A percentile compares a stretch with the other conserved stretches of the same genome.
Conservation (phyloP, 31 red algal genomes). For the Endocladia muricata region DNA sequence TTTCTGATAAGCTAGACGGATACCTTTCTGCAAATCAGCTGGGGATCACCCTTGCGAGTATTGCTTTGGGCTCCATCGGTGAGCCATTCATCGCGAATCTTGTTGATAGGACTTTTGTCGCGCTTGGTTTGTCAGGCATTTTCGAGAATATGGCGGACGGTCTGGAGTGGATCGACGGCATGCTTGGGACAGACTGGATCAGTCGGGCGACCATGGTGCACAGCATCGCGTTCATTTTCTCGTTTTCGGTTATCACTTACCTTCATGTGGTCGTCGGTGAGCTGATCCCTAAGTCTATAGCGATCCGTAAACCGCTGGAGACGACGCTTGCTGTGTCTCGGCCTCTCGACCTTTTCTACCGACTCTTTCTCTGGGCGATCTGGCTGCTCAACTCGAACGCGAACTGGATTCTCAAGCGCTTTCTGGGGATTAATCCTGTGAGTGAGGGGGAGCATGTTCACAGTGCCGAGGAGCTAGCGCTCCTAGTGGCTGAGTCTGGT, state of each 20-base stretch:
- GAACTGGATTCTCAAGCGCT: not conserved
- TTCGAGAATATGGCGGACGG: not conserved
- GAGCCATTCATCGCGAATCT: not conserved
- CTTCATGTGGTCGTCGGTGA: conserved; percentile 4
- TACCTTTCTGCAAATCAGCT: no score
- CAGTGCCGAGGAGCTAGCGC: not conserved
- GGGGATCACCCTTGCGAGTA: no score
- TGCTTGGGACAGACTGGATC: not conserved
- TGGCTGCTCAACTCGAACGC: not conserved
- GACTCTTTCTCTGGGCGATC: not conserved
- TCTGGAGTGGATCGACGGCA: not conserved
- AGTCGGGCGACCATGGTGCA: not conserved
- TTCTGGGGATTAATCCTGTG: not conserved
- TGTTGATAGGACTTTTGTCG: not conserved
- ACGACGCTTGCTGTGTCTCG: not conserved
- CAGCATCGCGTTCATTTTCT: not conserved
- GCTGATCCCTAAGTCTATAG: not conserved
- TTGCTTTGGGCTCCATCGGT: no score
- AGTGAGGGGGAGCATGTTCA: not conserved
- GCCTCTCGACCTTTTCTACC: not conserved
- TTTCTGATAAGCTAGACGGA: no score
- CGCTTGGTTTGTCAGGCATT: no score
- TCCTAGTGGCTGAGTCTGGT: not conserved
- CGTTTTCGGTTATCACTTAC: not conserved
- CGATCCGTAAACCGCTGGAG: not conserved